Evolutionary conservation across 768 basidiomycete species (phyloP).

Genomic region (Pleurotus salmoneostramineus): DNA sequence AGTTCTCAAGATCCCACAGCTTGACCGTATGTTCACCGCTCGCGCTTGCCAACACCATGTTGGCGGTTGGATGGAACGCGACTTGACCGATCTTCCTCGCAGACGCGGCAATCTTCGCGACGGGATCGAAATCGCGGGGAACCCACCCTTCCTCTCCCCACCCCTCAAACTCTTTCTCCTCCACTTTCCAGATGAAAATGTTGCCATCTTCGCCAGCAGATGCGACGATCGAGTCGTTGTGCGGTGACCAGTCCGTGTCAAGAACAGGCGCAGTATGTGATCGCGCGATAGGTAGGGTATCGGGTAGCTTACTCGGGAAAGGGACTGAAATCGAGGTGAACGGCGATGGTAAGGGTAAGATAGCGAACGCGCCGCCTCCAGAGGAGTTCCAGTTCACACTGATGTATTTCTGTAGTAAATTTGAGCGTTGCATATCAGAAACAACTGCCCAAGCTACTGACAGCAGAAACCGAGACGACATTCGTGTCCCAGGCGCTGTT

Average conservation of each 20-base stretch:
- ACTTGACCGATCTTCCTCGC: constrained; percentile 93
- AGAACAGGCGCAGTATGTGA: constrained; percentile 82
- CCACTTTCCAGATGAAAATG: constrained; percentile 87
- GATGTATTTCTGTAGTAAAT: constrained; percentile 62
- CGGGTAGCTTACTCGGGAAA: constrained; percentile 81
- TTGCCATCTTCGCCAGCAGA: constrained; percentile 95
- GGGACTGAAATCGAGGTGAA: constrained; percentile 45
- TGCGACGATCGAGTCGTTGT: constrained; percentile 87
- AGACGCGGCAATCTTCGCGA: constrained; percentile 73
- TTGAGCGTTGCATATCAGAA: not conserved
- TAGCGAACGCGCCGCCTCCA: constrained; percentile 92
- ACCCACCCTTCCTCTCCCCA: constrained; percentile 86
- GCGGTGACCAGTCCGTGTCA: constrained; percentile 96
- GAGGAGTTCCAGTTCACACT: constrained; percentile 94
- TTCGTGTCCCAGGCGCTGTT: constrained; percentile 97
- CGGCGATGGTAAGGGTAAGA: constrained; percentile 81
- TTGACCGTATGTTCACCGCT: constrained; percentile 84
- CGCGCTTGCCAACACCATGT: constrained; percentile 78
- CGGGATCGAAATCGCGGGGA: constrained; percentile 80
- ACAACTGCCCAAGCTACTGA: constrained; percentile 31
- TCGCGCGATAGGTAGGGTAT: constrained; percentile 87
- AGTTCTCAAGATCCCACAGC: constrained; percentile 84
- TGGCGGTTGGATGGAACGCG: constrained; percentile 88
- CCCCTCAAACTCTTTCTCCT: constrained; percentile 62
- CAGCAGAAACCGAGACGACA: constrained; percentile 78